Evolutionary conservation across 441 rosid species (phyloP).

Genomic region (Macaranga tanarius): DNA sequence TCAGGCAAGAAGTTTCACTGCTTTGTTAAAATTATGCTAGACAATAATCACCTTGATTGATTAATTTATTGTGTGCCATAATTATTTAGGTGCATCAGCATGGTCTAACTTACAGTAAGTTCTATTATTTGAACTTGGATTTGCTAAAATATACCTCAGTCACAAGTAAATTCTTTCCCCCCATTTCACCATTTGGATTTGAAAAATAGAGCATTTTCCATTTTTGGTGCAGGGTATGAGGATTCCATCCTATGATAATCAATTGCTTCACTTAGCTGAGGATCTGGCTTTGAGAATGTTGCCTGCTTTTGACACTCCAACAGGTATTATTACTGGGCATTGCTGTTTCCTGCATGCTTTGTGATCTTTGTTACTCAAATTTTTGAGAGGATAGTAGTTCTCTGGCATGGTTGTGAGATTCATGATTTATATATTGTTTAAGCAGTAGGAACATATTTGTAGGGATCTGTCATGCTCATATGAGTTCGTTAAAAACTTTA

Average conservation of each 20-base stretch:
- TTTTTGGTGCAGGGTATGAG: conserved; percentile 70
- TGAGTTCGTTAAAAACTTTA: neutral
- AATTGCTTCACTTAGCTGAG: conserved; percentile 79
- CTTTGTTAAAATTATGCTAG: conserved; percentile 1
- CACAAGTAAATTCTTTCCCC: neutral
- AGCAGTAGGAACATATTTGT: neutral
- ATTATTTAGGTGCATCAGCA: neutral
- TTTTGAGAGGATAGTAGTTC: neutral
- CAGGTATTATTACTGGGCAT: conserved; percentile 49
- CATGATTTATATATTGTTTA: neutral
- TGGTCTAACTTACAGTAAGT: neutral
- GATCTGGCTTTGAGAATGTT: conserved; percentile 80
- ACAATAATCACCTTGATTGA: neutral
- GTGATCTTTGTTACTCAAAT: neutral
- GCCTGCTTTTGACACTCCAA: conserved; percentile 99
- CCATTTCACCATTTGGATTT: neutral
- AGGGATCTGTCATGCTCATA: neutral
- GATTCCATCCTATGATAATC: conserved; percentile 77
- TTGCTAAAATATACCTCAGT: neutral
- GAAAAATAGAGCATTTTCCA: neutral
- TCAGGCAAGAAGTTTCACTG: neutral
- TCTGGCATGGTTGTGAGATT: neutral
- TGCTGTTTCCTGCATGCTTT: conserved; percentile 13
- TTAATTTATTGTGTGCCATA: neutral
- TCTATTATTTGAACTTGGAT: neutral